Percentiles rank a stretch among this genome's conserved stretches.
phyloP scores from a whole-genome alignment of 805 yeast genomes.

The Candida stauntonica region DNA sequence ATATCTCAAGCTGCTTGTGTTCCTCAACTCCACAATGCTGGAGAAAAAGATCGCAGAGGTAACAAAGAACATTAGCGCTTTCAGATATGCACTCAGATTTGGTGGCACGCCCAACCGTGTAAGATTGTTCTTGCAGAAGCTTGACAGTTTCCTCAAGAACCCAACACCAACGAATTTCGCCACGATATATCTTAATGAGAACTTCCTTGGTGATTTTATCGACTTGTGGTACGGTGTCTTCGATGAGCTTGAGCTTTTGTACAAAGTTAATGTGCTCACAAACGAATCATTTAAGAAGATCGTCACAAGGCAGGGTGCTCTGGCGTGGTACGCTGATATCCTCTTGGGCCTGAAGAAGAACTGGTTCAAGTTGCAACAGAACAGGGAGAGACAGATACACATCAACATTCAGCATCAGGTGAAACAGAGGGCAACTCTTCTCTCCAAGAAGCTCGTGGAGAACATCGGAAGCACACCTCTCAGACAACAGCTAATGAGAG shows the following conservation, averaged over 20 bases:
- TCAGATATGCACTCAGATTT: constrained; percentile 65
- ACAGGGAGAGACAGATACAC: constrained; percentile 47
- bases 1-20: constrained; percentile 21
- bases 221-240: constrained; percentile 59
- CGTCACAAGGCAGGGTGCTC: constrained; percentile 53
- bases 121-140: constrained; percentile 21
- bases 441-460: constrained; percentile 36
- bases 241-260: constrained; percentile 59
- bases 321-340: constrained; percentile 68
- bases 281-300: constrained; percentile 34
- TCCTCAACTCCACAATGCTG: constrained; percentile 28
- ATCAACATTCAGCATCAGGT: constrained; percentile 57
- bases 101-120: constrained; percentile 66
- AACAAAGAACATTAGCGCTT: constrained; percentile 45
- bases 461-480: constrained; percentile 25
- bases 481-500: constrained; percentile 29
- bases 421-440: constrained; percentile 45
- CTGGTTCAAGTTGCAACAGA: constrained; percentile 37
- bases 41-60: constrained; percentile 39
- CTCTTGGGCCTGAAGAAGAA: constrained; percentile 52
- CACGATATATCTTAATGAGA: constrained; percentile 37
- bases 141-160: constrained; percentile 18
- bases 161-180: constrained; percentile 20
- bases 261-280: constrained; percentile 46
- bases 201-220: constrained; percentile 45